Conservation (phyloP, 148 eudicot genomes). For the Heliamphora exappendiculata region DNA sequence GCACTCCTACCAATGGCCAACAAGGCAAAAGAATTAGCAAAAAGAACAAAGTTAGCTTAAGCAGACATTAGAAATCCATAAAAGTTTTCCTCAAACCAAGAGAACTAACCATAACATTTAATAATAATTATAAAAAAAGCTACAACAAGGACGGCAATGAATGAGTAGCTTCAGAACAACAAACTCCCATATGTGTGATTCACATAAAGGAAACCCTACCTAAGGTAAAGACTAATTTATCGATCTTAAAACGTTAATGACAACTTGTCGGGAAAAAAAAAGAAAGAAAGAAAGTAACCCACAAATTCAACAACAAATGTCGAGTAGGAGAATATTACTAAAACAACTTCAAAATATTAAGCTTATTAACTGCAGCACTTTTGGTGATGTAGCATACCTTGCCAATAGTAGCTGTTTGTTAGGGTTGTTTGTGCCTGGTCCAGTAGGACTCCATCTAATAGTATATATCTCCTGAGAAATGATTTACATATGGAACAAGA, state of each 20-base stretch:
- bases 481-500: background rate
- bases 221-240: background rate
- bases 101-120: background rate
- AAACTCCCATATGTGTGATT: background rate
- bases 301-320: background rate
- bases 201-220: background rate
- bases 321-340: background rate
- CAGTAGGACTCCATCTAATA: conserved; percentile 71
- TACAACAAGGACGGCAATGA: background rate
- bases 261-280: background rate
- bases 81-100: background rate
- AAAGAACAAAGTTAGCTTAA: background rate
- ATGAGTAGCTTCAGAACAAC: background rate
- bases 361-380: background rate
- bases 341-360: background rate
- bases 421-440: conserved; percentile 56
- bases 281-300: background rate
- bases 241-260: background rate
- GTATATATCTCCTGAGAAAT: conserved; percentile 53
- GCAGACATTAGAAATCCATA: background rate
- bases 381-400: conserved; percentile 29
- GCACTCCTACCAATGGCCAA: background rate
- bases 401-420: conserved; percentile 59
- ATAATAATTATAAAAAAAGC: background rate
- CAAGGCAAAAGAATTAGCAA: background rate